Conservation (phyloP, 148 eudicot genomes). For the Chenopodium berlandieri region DNA sequence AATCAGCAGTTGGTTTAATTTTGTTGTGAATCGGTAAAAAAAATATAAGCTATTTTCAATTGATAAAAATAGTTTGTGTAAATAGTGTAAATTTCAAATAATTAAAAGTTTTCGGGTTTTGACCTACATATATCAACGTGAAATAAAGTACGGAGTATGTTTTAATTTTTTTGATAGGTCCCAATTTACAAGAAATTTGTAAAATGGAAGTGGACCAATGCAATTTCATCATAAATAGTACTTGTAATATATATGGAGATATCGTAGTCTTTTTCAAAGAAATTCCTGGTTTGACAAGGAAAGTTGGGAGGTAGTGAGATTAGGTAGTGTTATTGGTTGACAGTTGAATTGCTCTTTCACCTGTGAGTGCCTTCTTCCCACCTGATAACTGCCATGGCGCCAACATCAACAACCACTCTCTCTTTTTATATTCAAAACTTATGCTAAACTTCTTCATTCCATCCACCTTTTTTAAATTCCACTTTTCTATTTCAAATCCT, state of each 20-base stretch:
- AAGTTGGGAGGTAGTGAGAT: neutral
- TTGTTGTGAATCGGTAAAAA: too few relatives aligned
- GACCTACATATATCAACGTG: too few relatives aligned
- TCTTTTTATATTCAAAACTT: neutral
- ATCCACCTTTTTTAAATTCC: too few relatives aligned
- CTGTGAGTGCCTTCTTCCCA: constrained; percentile 12
- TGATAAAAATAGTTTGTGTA: too few relatives aligned
- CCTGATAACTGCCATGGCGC: constrained; percentile 18
- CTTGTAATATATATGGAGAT: neutral
- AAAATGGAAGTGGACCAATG: constrained; percentile 1
- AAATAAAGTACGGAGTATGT: too few relatives aligned
- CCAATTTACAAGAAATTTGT: neutral
- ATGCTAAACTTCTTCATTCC: neutral
- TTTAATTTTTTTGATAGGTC: too few relatives aligned
- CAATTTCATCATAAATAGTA: neutral
- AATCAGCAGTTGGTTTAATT: too few relatives aligned
- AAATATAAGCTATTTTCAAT: too few relatives aligned
- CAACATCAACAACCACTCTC: constrained; percentile 23
- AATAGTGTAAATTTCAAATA: too few relatives aligned
- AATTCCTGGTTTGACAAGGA: neutral
- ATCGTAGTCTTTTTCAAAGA: neutral
- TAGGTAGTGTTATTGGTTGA: constrained; percentile 36
- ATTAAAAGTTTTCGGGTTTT: too few relatives aligned
- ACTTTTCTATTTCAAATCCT: too few relatives aligned
- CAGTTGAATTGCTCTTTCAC: constrained; percentile 24